Evolutionary conservation across 208 protist genomes (phyloP).

Genomic region (Leishmania major): DNA sequence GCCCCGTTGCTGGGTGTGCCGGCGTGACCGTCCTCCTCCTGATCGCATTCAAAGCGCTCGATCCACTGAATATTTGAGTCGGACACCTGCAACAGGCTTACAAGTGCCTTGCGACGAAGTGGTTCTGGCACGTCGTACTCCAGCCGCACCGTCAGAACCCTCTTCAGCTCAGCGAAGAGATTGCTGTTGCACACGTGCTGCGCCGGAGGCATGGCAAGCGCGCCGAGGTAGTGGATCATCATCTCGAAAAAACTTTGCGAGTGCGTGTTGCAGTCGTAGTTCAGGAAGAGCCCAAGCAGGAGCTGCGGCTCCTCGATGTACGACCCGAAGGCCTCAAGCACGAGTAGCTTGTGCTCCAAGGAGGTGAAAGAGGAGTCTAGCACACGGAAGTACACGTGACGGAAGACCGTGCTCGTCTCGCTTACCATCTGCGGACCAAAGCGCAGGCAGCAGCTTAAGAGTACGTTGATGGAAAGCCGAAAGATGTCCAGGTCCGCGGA

Average conservation of each 20-base stretch:
- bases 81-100: constrained; percentile 67
- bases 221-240: constrained; percentile 92
- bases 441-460: constrained; percentile 80
- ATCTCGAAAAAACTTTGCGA: constrained; percentile 94
- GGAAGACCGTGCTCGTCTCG: constrained; percentile 94
- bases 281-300: constrained; percentile 96
- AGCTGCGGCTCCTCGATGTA: constrained; percentile 95
- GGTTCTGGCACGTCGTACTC: constrained; percentile 57
- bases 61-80: constrained; percentile 89
- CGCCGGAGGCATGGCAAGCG: constrained; percentile 43
- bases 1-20: not conserved
- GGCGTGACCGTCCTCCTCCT: constrained; percentile 15
- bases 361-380: constrained; percentile 88
- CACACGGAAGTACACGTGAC: constrained; percentile 92
- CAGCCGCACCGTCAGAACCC: constrained; percentile 41
- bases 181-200: constrained; percentile 28
- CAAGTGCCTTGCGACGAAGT: constrained; percentile 62
- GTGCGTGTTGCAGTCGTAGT: constrained; percentile 98
- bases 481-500: constrained; percentile 88
- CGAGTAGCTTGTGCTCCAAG: constrained; percentile 88
- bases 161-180: constrained; percentile 34
- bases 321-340: constrained; percentile 85
- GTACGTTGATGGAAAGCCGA: constrained; percentile 90
- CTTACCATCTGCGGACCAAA: constrained; percentile 94
- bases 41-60: constrained; percentile 76